Conservation (phyloP, 805 yeast genomes). For the Danielia reshetovae region DNA sequence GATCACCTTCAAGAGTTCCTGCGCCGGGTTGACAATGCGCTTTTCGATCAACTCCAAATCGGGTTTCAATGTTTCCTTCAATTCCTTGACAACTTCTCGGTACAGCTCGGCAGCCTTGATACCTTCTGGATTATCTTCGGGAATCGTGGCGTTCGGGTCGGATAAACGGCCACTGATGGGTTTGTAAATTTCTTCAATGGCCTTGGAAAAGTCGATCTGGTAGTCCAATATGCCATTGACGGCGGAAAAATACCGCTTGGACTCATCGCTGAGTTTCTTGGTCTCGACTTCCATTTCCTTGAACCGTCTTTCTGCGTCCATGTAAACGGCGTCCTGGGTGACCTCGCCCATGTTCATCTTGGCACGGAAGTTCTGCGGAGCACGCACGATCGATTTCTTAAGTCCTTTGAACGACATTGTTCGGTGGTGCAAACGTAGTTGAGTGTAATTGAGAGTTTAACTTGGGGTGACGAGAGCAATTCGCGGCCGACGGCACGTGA, state of each 20-base stretch:
- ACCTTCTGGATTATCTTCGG: constrained; percentile 96
- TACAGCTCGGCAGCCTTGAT: constrained; percentile 92
- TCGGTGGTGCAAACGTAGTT: no score
- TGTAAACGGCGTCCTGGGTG: constrained; percentile 75
- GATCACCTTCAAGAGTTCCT: constrained; percentile 80
- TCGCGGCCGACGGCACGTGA: no score
- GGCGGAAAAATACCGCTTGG: constrained; percentile 84
- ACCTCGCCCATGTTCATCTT: constrained; percentile 78
- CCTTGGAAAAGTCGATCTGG: constrained; percentile 92
- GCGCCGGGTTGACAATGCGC: constrained; percentile 87
- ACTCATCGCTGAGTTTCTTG: constrained; percentile 82
- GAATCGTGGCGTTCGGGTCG: constrained; percentile 80
- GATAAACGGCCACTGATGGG: constrained; percentile 91
- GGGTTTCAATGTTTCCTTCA: constrained; percentile 83
- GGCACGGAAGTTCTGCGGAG: constrained; percentile 89
- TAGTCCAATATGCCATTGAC: constrained; percentile 91
- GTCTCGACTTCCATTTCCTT: constrained; percentile 88
- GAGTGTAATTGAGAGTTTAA: no score
- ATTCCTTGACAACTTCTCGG: constrained; percentile 78
- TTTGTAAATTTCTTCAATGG: constrained; percentile 92
- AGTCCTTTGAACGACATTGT: constrained; percentile 85
- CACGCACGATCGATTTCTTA: constrained; percentile 74
- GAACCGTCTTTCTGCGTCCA: constrained; percentile 95
- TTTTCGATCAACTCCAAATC: constrained; percentile 90
- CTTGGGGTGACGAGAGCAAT: no score